Conservation (phyloP, 257 asterid species). For the Solanum chiquidenum region DNA sequence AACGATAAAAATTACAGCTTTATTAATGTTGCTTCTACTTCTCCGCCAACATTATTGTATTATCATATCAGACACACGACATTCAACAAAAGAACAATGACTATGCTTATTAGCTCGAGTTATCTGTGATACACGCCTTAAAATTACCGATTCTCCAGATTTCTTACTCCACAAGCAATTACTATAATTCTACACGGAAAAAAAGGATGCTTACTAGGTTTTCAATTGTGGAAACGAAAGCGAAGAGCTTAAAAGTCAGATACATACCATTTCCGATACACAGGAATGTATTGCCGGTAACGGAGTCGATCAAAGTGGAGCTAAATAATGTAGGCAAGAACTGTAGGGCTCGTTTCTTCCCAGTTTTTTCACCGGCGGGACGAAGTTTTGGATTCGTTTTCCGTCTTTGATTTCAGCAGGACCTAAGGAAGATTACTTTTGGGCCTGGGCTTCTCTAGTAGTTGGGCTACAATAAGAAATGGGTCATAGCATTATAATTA, state of each 20-base stretch:
- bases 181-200: background rate
- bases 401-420: background rate
- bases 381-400: background rate
- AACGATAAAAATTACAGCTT: background rate
- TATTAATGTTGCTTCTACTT: background rate
- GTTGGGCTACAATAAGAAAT: background rate
- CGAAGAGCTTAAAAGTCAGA: background rate
- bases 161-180: background rate
- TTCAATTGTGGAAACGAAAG: background rate
- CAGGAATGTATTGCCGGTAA: background rate
- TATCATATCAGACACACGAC: background rate
- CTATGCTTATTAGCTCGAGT: background rate
- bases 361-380: background rate
- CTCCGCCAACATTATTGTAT: background rate
- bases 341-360: background rate
- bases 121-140: background rate
- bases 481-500: background rate
- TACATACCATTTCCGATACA: background rate
- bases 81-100: background rate
- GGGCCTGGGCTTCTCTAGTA: background rate
- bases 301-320: background rate
- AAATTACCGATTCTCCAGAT: background rate
- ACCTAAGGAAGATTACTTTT: background rate
- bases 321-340: background rate
- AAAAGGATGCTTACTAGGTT: background rate